Conservation (phyloP, 108 stramenopile species). For the Pseudonitzschia pungens region DNA sequence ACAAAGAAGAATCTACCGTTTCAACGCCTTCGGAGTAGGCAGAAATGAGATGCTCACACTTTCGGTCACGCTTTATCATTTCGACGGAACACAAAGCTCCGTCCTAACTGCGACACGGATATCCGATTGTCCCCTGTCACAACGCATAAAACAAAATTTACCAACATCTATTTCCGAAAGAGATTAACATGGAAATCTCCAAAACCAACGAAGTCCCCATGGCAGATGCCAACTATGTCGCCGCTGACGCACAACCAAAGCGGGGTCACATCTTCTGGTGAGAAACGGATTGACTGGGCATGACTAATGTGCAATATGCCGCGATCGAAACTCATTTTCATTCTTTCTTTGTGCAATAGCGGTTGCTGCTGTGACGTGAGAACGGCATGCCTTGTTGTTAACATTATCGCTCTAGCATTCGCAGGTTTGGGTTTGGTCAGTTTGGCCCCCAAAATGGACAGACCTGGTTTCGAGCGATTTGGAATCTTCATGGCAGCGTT, state of each 20-base stretch:
- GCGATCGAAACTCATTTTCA: not conserved
- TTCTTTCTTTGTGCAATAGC: not conserved
- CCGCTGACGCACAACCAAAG: not conserved
- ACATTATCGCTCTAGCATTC: conserved; percentile 34
- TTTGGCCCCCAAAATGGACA: conserved; percentile 22
- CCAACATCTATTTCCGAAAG: not conserved
- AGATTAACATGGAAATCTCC: not conserved
- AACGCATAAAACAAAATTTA: not conserved
- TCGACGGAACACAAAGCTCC: too few species aligned
- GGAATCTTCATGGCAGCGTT: conserved; percentile 14
- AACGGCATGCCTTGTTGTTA: conserved; percentile 42
- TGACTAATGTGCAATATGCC: not conserved
- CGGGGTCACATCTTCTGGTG: conserved; percentile 14
- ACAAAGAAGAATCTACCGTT: not conserved
- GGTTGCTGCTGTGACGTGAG: conserved; percentile 47
- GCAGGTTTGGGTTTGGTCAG: conserved; percentile 18
- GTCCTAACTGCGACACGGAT: too few species aligned
- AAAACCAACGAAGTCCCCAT: not conserved
- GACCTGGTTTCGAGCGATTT: conserved; percentile 11
- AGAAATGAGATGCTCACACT: not conserved
- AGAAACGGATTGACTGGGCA: not conserved
- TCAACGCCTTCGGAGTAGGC: not conserved
- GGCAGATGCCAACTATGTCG: conserved; percentile 8
- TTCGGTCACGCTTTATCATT: not conserved
- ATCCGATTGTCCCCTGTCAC: not conserved